Conservation (phyloP, 2,329 filamentous ascomycete species). For the Pseudogymnoascus sp. region DNA sequence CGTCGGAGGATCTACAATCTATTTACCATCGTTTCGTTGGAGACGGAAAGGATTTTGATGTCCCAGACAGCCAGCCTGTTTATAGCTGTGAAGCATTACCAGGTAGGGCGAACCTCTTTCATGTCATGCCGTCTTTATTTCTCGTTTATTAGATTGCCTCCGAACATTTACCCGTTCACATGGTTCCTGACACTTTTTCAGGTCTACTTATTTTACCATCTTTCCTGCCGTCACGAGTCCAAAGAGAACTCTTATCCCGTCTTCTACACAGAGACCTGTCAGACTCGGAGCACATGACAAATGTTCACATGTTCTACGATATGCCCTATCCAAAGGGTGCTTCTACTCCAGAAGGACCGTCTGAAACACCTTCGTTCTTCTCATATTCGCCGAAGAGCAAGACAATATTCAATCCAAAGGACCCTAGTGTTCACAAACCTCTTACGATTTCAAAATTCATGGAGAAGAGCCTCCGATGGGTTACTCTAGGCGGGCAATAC, state of each 20-base stretch:
- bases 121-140: background rate
- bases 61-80: conserved; percentile 33
- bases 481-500: conserved; percentile 91
- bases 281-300: conserved; percentile 69
- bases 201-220: conserved; percentile 72
- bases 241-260: conserved; percentile 60
- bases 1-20: conserved; percentile 36
- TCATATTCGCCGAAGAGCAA: conserved; percentile 39
- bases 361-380: conserved; percentile 43
- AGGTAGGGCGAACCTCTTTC: conserved; percentile 40
- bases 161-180: too few species aligned
- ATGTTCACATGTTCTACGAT: conserved; percentile 76
- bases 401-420: conserved; percentile 56
- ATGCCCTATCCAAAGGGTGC: conserved; percentile 50
- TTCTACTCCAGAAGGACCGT: background rate
- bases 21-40: conserved; percentile 34
- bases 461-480: conserved; percentile 78
- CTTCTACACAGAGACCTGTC: conserved; percentile 73
- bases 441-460: conserved; percentile 63
- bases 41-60: conserved; percentile 18
- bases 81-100: conserved; percentile 60
- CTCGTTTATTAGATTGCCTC: conserved; percentile 7
- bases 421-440: conserved; percentile 65
- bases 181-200: conserved; percentile 29
- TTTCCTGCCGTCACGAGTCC: conserved; percentile 61